Conservation (phyloP, 2,329 filamentous ascomycete species). For the Aspergillus costaricaensis region DNA sequence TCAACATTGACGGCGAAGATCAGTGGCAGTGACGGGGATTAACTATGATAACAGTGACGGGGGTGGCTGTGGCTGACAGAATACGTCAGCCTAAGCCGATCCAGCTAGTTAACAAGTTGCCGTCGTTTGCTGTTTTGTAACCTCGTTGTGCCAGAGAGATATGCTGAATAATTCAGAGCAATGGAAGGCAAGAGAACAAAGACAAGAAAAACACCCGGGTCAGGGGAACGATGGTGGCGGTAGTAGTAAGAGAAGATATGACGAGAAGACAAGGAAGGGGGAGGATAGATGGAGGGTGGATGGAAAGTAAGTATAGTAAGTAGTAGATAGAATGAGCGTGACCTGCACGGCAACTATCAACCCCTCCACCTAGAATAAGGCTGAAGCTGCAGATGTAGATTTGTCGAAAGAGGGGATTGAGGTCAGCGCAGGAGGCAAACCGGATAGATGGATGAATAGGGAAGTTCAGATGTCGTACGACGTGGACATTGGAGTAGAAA, state of each 20-base stretch:
- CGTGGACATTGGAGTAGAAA: not conserved
- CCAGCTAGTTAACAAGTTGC: not conserved
- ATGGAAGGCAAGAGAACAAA: not conserved
- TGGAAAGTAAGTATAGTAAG: not conserved
- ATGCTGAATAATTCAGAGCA: not conserved
- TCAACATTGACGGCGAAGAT: constrained; percentile 19
- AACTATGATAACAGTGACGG: not conserved
- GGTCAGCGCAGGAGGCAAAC: constrained; percentile 7
- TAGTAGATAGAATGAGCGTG: constrained; percentile 7
- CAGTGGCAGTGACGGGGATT: not conserved
- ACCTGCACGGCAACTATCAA: constrained; percentile 11
- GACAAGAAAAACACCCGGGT: no score
- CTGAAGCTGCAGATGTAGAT: constrained; percentile 2
- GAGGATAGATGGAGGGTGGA: not conserved
- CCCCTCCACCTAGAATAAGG: constrained; percentile 5
- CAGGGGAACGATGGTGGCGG: not conserved
- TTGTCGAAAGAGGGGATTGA: not conserved
- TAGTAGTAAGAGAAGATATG: not conserved
- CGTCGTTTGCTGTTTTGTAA: not conserved
- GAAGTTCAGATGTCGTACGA: constrained; percentile 1
- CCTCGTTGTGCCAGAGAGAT: not conserved
- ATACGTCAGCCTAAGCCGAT: not conserved
- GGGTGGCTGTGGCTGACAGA: not conserved
- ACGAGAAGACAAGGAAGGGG: not conserved
- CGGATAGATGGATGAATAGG: not conserved